Conservation (phyloP, 352 stramenopile genomes). For the Chrysophaeum taylorii region DNA sequence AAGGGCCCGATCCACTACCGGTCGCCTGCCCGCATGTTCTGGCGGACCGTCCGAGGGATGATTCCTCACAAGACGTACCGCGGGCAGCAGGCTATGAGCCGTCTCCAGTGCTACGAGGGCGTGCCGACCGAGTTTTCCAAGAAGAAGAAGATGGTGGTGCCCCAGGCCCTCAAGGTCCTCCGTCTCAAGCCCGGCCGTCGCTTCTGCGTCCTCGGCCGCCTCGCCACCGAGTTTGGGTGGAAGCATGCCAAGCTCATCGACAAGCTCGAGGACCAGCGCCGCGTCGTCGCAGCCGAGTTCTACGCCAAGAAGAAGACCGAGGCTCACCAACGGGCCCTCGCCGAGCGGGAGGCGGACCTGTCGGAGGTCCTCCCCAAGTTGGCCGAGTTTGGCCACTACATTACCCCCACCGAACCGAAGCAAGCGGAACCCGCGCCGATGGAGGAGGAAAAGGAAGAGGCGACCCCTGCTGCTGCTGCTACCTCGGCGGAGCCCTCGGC, state of each 20-base stretch:
- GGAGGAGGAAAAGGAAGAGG: too few species aligned
- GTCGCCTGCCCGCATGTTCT: slow-evolving; percentile 84
- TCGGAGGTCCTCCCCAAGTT: slow-evolving; percentile 47
- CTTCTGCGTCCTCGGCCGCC: slow-evolving; percentile 86
- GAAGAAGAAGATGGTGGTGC: slow-evolving; percentile 96
- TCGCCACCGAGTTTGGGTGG: slow-evolving; percentile 90
- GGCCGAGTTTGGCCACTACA: slow-evolving; percentile 29
- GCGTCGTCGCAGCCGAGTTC: slow-evolving; percentile 70
- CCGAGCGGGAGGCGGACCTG: slow-evolving; percentile 47
- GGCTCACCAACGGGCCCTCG: slow-evolving; percentile 71
- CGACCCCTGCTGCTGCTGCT: too few species aligned
- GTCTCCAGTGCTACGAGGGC: slow-evolving; percentile 95
- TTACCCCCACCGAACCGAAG: too few species aligned
- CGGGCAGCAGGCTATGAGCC: slow-evolving; percentile 82
- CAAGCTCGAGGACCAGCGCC: slow-evolving; percentile 72
- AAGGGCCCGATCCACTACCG: slow-evolving; percentile 94
- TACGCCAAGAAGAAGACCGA: slow-evolving; percentile 96
- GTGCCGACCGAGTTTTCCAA: slow-evolving; percentile 97
- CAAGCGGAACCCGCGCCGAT: too few species aligned
- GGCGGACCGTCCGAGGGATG: slow-evolving; percentile 90
- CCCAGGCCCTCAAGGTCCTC: slow-evolving; percentile 77
- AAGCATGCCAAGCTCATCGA: slow-evolving; percentile 87
- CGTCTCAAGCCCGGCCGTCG: slow-evolving; percentile 82
- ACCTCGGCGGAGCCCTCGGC: too few species aligned
- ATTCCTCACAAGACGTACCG: slow-evolving; percentile 95